Evolutionary conservation across 495 filamentous ascomycete genomes (phyloP).

Genomic region (Penicillium egyptiacum): DNA sequence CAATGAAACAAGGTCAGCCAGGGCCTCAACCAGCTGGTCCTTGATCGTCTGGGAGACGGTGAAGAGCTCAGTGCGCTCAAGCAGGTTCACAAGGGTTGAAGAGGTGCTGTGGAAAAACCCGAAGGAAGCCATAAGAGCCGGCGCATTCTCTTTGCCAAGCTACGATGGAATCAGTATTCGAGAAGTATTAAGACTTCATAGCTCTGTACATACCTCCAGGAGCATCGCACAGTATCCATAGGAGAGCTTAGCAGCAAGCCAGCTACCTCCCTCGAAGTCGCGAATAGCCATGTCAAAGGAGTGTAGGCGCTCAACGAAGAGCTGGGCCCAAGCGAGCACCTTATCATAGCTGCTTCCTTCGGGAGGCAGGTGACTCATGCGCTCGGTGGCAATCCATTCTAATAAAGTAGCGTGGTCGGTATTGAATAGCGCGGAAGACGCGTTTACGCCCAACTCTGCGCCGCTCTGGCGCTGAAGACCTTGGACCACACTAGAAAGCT

Average conservation of each 20-base stretch:
- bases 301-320: conserved; percentile 32
- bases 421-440: conserved; percentile 20
- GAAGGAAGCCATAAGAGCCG: conserved; percentile 26
- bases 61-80: conserved; percentile 32
- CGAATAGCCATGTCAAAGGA: conserved; percentile 34
- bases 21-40: conserved; percentile 30
- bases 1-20: conserved; percentile 32
- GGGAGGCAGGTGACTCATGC: conserved; percentile 39
- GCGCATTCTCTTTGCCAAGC: conserved; percentile 31
- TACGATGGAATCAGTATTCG: conserved; percentile 8
- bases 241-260: conserved; percentile 37
- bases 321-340: conserved; percentile 37
- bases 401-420: conserved; percentile 30
- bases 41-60: conserved; percentile 32
- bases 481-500: conserved; percentile 29
- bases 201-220: conserved; percentile 30
- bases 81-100: conserved; percentile 23
- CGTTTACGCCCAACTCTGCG: conserved; percentile 23
- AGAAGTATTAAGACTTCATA: neutral
- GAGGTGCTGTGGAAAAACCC: conserved; percentile 32
- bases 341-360: conserved; percentile 44
- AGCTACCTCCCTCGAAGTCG: conserved; percentile 37
- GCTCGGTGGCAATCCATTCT: conserved; percentile 33
- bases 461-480: conserved; percentile 28
- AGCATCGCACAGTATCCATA: conserved; percentile 42